These are phyloP conservation scores for Pythium aquatile DNA, from an alignment of 352 stramenopile genomes.

Conservation along the genomic window DNA sequence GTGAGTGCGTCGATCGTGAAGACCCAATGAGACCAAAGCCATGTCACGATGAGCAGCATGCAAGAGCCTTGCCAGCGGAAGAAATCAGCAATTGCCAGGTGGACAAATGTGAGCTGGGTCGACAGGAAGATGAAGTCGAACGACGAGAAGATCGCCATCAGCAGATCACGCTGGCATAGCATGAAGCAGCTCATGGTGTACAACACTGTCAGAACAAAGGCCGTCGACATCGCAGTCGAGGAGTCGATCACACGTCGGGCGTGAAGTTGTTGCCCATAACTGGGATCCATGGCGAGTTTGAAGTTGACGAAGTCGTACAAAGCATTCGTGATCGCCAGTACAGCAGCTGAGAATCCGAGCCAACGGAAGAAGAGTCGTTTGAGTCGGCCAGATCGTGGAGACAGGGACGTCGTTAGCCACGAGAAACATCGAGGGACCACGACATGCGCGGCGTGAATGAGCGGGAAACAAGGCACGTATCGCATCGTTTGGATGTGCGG, in stretches of 20 bases:
- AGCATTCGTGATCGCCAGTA: conserved; percentile 3
- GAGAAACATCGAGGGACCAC: conserved; percentile 6
- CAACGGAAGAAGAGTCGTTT: neutral
- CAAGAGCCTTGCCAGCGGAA: conserved; percentile 17
- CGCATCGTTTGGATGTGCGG: conserved; percentile 21
- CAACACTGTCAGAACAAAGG: neutral
- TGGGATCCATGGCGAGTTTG: conserved; percentile 2
- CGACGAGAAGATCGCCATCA: conserved; percentile 4
- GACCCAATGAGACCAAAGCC: conserved; percentile 26
- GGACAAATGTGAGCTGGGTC: conserved; percentile 22
- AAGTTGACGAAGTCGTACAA: conserved; percentile 6
- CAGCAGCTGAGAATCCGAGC: neutral
- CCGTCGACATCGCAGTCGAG: neutral
- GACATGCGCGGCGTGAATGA: conserved; percentile 11
- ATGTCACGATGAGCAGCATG: conserved; percentile 13
- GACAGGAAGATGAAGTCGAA: conserved; percentile 31
- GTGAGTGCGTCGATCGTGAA: conserved; percentile 24
- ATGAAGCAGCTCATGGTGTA: conserved; percentile 5
- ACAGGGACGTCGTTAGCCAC: conserved; percentile 1
- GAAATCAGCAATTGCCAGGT: conserved; percentile 21
- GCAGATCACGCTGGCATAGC: conserved; percentile 12
- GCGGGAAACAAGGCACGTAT: neutral
- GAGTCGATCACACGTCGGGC: neutral
- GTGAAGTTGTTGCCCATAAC: neutral
- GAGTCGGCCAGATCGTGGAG: neutral